Conservation (phyloP, 805 yeast genomes). For the Kluyveromyces aestuarii region DNA sequence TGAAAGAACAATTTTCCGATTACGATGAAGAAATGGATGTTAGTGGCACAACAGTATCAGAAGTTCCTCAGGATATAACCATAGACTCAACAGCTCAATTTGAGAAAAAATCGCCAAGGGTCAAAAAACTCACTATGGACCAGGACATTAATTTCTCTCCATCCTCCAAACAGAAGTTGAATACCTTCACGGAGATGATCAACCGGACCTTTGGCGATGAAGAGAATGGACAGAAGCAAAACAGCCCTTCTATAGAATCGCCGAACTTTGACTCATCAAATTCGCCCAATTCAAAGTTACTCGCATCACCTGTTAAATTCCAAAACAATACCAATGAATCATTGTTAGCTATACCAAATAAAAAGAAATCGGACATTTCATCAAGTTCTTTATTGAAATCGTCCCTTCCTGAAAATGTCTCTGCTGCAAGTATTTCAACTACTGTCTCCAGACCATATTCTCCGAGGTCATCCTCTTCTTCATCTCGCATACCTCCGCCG, state of each 20-base stretch:
- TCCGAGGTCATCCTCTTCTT: not conserved
- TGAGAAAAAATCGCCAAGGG: not conserved
- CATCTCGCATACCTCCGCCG: not conserved
- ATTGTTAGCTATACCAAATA: not conserved
- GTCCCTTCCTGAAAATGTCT: not conserved
- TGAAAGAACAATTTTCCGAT: conserved; percentile 11
- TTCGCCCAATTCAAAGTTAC: not conserved
- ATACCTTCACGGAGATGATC: conserved; percentile 20
- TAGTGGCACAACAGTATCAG: conserved; percentile 2
- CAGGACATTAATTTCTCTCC: conserved; percentile 21
- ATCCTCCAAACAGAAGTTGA: conserved; percentile 19
- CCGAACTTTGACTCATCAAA: not conserved
- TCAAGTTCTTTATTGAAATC: not conserved
- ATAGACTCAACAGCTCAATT: conserved; percentile 3
- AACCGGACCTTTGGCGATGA: conserved; percentile 17
- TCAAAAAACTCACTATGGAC: not conserved
- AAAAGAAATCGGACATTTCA: not conserved
- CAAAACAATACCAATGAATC: not conserved
- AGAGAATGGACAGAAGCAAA: conserved; percentile 2
- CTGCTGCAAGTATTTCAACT: not conserved
- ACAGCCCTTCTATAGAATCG: not conserved
- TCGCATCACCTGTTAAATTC: conserved; percentile 1
- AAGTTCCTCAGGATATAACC: conserved; percentile 1
- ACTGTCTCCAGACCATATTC: not conserved
- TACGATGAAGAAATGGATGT: not conserved